Conservation (phyloP, 768 basidiomycete species). For the Leucogyrophana mollusca region DNA sequence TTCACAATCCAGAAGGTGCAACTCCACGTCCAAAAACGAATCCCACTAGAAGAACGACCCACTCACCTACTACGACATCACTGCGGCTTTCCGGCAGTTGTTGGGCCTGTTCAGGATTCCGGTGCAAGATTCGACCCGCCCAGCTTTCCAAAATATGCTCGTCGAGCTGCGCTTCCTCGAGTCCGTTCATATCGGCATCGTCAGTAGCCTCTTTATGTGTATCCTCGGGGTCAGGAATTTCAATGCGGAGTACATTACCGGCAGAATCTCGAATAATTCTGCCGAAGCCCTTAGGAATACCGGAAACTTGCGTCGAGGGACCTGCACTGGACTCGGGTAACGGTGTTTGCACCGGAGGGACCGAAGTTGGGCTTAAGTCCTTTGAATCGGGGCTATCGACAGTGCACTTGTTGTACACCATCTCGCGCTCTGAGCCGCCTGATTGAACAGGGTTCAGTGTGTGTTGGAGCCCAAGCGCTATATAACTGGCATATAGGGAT, state of each 20-base stretch:
- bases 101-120: constrained; percentile 28
- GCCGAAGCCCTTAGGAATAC: constrained; percentile 66
- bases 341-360: no score
- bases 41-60: constrained; percentile 2
- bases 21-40: no score
- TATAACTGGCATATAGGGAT: constrained; percentile 51
- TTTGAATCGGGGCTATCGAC: background rate
- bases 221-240: constrained; percentile 55
- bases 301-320: constrained; percentile 18
- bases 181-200: background rate
- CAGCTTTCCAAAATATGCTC: constrained; percentile 34
- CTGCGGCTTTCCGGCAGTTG: constrained; percentile 15
- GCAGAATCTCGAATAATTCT: constrained; percentile 78
- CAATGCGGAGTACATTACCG: constrained; percentile 72
- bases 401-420: constrained; percentile 3
- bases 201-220: background rate
- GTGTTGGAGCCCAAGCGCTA: constrained; percentile 70
- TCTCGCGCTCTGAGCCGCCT: constrained; percentile 61
- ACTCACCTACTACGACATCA: constrained; percentile 42
- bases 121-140: constrained; percentile 26
- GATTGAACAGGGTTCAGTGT: constrained; percentile 64
- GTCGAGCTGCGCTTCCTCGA: constrained; percentile 31
- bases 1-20: no score
- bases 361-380: background rate
- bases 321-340: constrained; percentile 1